Conservation (phyloP, 768 basidiomycete genomes). For the Pholiota molesta region DNA sequence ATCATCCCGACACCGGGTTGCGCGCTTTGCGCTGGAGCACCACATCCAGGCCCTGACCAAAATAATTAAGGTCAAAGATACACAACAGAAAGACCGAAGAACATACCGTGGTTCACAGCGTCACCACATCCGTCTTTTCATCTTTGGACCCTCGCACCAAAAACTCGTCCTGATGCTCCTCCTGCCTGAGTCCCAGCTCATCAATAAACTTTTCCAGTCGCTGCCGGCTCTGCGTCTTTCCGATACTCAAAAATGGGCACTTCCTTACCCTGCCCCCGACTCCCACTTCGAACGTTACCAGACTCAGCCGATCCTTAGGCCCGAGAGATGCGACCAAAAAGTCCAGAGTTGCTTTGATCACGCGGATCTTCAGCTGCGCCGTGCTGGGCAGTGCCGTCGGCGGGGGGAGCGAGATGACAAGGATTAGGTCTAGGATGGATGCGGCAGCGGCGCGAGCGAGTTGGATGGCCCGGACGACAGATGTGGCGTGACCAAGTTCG, state of each 20-base stretch:
- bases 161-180: slow-evolving; percentile 51
- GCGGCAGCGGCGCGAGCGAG: slow-evolving; percentile 78
- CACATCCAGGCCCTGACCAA: slow-evolving; percentile 75
- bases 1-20: slow-evolving; percentile 92
- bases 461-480: slow-evolving; percentile 77
- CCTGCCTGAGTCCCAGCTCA: slow-evolving; percentile 52
- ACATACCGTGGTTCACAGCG: slow-evolving; percentile 90
- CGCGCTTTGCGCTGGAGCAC: slow-evolving; percentile 93
- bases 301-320: slow-evolving; percentile 76
- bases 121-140: slow-evolving; percentile 96
- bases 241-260: slow-evolving; percentile 88
- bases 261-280: slow-evolving; percentile 80
- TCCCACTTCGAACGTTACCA: slow-evolving; percentile 94
- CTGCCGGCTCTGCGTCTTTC: slow-evolving; percentile 66
- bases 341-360: slow-evolving; percentile 87
- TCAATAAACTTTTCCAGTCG: slow-evolving; percentile 82
- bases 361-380: slow-evolving; percentile 83
- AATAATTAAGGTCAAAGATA: neutral
- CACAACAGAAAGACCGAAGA: neutral
- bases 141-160: slow-evolving; percentile 79
- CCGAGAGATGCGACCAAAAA: slow-evolving; percentile 82
- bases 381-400: slow-evolving; percentile 73
- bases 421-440: slow-evolving; percentile 91
- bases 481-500: slow-evolving; percentile 68
- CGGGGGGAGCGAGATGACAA: slow-evolving; percentile 87